Evolutionary conservation across 129 eudicot species (phyloP).

Genomic region (Saposhnikovia divaricata): DNA sequence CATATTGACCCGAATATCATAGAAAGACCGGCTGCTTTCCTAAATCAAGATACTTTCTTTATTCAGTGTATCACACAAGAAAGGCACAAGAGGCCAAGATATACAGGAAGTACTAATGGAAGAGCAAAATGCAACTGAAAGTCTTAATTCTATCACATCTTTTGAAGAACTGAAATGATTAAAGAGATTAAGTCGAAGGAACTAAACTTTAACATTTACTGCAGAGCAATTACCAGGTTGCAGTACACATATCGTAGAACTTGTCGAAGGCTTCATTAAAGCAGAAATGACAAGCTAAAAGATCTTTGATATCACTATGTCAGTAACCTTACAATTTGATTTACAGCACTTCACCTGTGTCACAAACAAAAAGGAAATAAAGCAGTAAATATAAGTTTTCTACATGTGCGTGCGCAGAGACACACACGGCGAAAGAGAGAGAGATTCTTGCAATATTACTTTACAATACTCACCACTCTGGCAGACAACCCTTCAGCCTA

Average conservation of each 20-base stretch:
- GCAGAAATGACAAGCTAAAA: slow-evolving; percentile 84
- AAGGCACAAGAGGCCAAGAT: too few relatives aligned
- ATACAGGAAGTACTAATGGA: too few relatives aligned
- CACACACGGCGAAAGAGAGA: neutral
- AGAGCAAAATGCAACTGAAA: neutral
- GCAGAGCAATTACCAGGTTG: slow-evolving; percentile 53
- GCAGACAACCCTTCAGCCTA: too few relatives aligned
- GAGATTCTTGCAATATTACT: neutral
- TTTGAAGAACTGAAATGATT: neutral
- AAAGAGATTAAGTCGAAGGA: neutral
- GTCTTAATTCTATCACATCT: too few relatives aligned
- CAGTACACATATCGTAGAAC: slow-evolving; percentile 78
- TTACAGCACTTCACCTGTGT: slow-evolving; percentile 86
- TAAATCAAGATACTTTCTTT: too few relatives aligned
- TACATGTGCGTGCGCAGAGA: neutral
- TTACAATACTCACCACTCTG: slow-evolving; percentile 48
- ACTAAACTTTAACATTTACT: neutral
- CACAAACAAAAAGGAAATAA: slow-evolving; percentile 4
- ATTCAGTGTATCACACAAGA: too few relatives aligned
- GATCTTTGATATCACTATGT: slow-evolving; percentile 78
- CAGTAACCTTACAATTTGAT: slow-evolving; percentile 70
- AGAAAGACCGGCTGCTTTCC: too few relatives aligned
- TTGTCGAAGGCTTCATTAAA: slow-evolving; percentile 86
- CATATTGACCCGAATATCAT: too few relatives aligned
- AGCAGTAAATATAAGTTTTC: neutral